These are phyloP conservation scores for Pholiota conissans DNA, from an alignment of 768 basidiomycete genomes.

Conservation along the genomic window DNA sequence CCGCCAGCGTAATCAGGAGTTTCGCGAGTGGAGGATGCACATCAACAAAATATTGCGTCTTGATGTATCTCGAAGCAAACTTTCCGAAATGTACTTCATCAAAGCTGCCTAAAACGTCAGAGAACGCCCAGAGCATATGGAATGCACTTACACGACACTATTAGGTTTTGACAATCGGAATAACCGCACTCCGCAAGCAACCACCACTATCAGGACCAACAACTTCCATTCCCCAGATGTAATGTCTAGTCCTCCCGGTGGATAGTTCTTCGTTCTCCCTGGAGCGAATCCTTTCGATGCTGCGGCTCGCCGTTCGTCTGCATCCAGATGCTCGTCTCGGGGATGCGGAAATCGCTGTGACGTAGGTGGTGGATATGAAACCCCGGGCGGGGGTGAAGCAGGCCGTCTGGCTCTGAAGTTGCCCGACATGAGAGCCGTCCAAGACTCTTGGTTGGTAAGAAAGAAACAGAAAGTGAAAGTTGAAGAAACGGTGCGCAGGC, in stretches of 20 bases:
- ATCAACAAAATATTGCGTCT: conserved; percentile 88
- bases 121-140: neutral
- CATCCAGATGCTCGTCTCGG: conserved; percentile 67
- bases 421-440: conserved; percentile 35
- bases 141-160: conserved; percentile 85
- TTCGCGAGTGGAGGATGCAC: conserved; percentile 98
- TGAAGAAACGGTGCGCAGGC: neutral
- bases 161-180: conserved; percentile 84
- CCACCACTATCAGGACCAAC: conserved; percentile 58
- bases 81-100: conserved; percentile 99
- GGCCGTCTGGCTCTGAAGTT: conserved; percentile 68
- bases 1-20: conserved; percentile 89
- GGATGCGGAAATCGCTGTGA: conserved; percentile 65
- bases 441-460: neutral
- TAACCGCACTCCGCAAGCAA: conserved; percentile 81
- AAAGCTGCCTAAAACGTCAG: conserved; percentile 54
- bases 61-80: conserved; percentile 93
- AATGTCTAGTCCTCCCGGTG: conserved; percentile 64
- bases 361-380: conserved; percentile 32
- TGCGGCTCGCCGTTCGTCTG: conserved; percentile 68
- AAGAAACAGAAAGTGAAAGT: conserved; percentile 7
- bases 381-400: conserved; percentile 60
- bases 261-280: conserved; percentile 40
- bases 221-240: conserved; percentile 78
- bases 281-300: conserved; percentile 66